Conservation (phyloP, 2,329 filamentous ascomycete genomes). For the Lizonia empirigonia region DNA sequence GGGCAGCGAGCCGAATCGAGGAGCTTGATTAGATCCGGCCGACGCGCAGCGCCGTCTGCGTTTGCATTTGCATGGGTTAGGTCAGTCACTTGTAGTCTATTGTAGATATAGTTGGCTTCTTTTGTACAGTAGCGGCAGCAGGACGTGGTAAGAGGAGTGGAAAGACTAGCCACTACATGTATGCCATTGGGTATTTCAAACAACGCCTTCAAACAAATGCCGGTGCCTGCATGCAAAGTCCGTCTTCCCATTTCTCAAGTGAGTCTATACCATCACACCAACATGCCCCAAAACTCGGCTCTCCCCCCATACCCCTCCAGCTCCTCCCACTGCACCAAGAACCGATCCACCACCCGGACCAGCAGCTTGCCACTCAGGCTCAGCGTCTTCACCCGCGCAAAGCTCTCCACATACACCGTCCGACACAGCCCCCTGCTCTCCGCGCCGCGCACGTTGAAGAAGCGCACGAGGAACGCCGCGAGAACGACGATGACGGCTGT, state of each 20-base stretch:
- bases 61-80: not conserved
- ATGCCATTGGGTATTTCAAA: not conserved
- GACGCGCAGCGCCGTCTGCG: not conserved
- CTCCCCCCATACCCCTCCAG: slow-evolving; percentile 56
- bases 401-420: slow-evolving; percentile 88
- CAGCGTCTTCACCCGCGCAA: slow-evolving; percentile 80
- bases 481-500: slow-evolving; percentile 79
- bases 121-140: slow-evolving; percentile 7
- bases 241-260: not conserved
- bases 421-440: slow-evolving; percentile 62
- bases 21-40: slow-evolving; percentile 19
- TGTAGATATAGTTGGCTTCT: slow-evolving; percentile 27
- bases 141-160: slow-evolving; percentile 3
- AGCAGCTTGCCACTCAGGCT: slow-evolving; percentile 86
- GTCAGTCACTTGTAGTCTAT: slow-evolving; percentile 20
- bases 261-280: slow-evolving; percentile 35
- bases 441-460: slow-evolving; percentile 52
- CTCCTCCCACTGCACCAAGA: slow-evolving; percentile 80
- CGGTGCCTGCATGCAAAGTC: no score
- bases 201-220: no score
- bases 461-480: slow-evolving; percentile 61
- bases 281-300: slow-evolving; percentile 53
- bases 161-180: not conserved
- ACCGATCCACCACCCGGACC: slow-evolving; percentile 71
- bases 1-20: slow-evolving; percentile 7